Evolutionary conservation across 306 rosid species (phyloP), one percentile per base, ranked within the genome.

Genomic region (Begonia masoniana): DNA sequence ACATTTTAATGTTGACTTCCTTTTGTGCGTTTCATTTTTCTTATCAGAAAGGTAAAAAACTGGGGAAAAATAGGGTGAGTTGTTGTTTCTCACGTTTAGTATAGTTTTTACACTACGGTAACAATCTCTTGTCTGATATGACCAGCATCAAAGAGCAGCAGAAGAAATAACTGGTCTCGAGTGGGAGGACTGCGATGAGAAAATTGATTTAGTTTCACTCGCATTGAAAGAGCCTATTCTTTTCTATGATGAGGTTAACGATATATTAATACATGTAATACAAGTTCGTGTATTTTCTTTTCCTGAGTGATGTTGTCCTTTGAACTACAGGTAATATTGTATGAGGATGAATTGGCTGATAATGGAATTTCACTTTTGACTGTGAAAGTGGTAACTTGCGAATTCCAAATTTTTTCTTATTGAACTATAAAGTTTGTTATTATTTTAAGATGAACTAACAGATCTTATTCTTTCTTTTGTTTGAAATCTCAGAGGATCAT

Each of bases 301-400:
- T 23, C 56, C 56, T 2, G 71, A 62, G 69, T 41, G 62, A 55
- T 56, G 23, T 42, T 54, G 14, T 72, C 26, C 60, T 54, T 96
- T 19, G 74, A 51, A 57, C 60, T 58, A 67, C 85, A 91, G 96
- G 97, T 91, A 57, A 81, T 91, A 58, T 71, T 91, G 63, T 91
- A 81, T 62, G 97, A 91, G 75, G 97, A 91, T 75, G 97, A 91
- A 63, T 68, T 91, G 41, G 97, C 97, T 57, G 97, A 91, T 67
- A 85, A 72, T 55, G 97, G 97, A 41, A 82, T 77, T 43, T 91
- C 97, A 54, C 96, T 91, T 74, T 73, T 91, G 63, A 91, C 96
- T 41, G 88, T 83, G 47, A 85, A 91, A 91, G 97, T 91, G 94
- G 97, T 91, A 81, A 76, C 45, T 15, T 50, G 57, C 21, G 41